phyloP scores from a whole-genome alignment of 352 stramenopile species.

The Lagenidium giganteum region DNA sequence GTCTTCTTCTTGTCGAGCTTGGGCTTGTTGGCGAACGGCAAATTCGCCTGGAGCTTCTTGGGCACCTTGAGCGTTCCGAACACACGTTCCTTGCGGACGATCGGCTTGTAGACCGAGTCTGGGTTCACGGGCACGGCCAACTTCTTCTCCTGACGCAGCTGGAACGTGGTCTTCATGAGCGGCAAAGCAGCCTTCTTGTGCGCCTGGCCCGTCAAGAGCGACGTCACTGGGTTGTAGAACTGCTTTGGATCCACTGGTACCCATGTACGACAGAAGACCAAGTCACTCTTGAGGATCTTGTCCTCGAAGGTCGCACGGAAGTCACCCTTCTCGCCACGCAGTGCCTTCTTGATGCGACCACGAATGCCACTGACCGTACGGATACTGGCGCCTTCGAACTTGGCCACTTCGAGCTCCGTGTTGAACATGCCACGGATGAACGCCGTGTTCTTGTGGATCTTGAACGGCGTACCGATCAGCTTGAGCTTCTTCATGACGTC shows the following conservation, averaged over 20 bases:
- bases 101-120: constrained; percentile 98
- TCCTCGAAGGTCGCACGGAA: constrained; percentile 99
- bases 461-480: constrained; percentile 96
- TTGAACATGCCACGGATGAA: constrained; percentile 99
- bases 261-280: constrained; percentile 99
- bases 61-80: constrained; percentile 95
- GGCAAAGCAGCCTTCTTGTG: constrained; percentile 42
- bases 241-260: constrained; percentile 97
- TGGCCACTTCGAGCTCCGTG: constrained; percentile 93
- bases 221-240: constrained; percentile 98
- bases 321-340: constrained; percentile 90
- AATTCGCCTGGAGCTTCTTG: constrained; percentile 94
- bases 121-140: constrained; percentile 95
- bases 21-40: constrained; percentile 97
- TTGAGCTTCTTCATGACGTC: constrained; percentile 99
- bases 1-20: constrained; percentile 91
- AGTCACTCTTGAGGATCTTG: constrained; percentile 98
- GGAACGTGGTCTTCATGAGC: constrained; percentile 95
- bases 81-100: constrained; percentile 89
- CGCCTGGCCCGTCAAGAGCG: constrained; percentile 43
- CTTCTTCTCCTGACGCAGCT: constrained; percentile 93
- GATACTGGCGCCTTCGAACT: constrained; percentile 97
- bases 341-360: constrained; percentile 96
- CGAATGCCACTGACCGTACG: constrained; percentile 98
- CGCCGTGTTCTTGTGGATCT: constrained; percentile 99